Percentiles rank a stretch among this genome's conserved stretches.
Evolutionary conservation across 2,329 filamentous ascomycete species (phyloP).

Genomic region (Neofusicoccum parvum): DNA sequence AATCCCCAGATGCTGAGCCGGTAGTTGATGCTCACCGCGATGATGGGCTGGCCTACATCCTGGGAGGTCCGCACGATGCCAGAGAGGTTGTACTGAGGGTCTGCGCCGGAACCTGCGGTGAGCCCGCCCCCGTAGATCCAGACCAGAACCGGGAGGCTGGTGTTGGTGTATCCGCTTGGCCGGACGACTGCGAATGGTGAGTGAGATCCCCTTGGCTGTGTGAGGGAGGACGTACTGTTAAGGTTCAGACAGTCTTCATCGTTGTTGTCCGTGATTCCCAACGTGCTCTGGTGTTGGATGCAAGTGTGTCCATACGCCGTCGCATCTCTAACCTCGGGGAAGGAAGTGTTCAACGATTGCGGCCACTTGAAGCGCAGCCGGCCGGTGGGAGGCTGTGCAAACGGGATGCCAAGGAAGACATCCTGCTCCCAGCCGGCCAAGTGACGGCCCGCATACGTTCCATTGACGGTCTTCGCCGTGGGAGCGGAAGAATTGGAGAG

Average conservation of each 20-base stretch:
- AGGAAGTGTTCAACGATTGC: constrained; percentile 29
- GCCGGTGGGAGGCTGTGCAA: constrained; percentile 37
- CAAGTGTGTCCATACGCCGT: constrained; percentile 46
- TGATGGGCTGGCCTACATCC: constrained; percentile 56
- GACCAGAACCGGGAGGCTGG: constrained; percentile 35
- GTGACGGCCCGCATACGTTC: constrained; percentile 19
- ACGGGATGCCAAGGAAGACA: constrained; percentile 37
- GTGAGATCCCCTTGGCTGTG: constrained; percentile 40
- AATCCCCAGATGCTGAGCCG: constrained; percentile 64
- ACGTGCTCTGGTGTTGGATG: constrained; percentile 38
- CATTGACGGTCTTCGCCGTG: constrained; percentile 17
- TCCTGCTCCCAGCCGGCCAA: constrained; percentile 22
- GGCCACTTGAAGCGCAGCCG: constrained; percentile 22
- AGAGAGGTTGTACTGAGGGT: constrained; percentile 33
- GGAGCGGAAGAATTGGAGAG: constrained; percentile 13
- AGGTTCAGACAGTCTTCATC: constrained; percentile 53
- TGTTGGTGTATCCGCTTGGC: constrained; percentile 33
- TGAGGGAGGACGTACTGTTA: constrained; percentile 55
- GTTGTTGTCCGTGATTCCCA: constrained; percentile 13
- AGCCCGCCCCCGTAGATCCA: constrained; percentile 23
- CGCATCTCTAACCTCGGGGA: constrained; percentile 45
- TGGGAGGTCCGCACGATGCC: constrained; percentile 27
- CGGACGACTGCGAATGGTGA: constrained; percentile 56
- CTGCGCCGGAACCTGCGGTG: constrained; percentile 23
- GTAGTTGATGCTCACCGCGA: constrained; percentile 58